phyloP scores from a whole-genome alignment of 345 rosid genomes.

The Eutrema heterophyllum region DNA sequence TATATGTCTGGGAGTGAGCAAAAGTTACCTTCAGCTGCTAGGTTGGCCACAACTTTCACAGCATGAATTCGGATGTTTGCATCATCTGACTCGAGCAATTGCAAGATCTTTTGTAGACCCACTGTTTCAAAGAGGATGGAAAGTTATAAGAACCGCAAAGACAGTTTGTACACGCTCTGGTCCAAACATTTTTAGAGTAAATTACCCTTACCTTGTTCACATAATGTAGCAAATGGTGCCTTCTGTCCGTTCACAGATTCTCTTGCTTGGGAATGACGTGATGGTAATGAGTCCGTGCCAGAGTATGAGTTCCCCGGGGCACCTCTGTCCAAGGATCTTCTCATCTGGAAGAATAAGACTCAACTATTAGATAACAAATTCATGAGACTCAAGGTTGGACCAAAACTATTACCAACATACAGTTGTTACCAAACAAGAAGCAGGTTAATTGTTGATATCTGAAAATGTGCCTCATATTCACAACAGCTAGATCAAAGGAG shows the following conservation, averaged over 20 bases:
- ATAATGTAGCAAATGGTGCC: conserved; percentile 64
- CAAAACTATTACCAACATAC: not conserved
- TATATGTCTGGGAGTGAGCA: not conserved
- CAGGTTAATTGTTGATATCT: not conserved
- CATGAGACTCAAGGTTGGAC: not conserved
- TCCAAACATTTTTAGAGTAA: not conserved
- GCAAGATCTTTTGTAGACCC: conserved; percentile 83
- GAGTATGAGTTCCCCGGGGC: conserved; percentile 47
- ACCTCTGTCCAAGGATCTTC: conserved; percentile 60
- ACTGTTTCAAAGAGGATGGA: conserved; percentile 40
- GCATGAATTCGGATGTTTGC: conserved; percentile 92
- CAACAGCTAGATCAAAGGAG: not conserved
- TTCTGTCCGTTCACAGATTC: conserved; percentile 63
- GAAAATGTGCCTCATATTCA: not conserved
- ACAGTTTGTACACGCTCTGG: not conserved
- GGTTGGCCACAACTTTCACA: conserved; percentile 95
- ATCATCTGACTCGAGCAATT: conserved; percentile 91
- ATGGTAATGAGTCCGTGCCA: conserved; percentile 48
- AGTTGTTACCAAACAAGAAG: conserved; percentile 9
- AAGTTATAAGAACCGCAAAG: conserved; percentile 8
- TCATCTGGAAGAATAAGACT: conserved; percentile 41
- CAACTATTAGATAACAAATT: not conserved
- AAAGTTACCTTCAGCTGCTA: conserved; percentile 90
- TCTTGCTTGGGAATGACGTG: conserved; percentile 52
- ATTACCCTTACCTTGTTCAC: conserved; percentile 76